Evolutionary conservation across 345 rosid genomes (phyloP), one percentile per base, ranked within the genome.

Genomic region (Hibiscus mutabilis): DNA sequence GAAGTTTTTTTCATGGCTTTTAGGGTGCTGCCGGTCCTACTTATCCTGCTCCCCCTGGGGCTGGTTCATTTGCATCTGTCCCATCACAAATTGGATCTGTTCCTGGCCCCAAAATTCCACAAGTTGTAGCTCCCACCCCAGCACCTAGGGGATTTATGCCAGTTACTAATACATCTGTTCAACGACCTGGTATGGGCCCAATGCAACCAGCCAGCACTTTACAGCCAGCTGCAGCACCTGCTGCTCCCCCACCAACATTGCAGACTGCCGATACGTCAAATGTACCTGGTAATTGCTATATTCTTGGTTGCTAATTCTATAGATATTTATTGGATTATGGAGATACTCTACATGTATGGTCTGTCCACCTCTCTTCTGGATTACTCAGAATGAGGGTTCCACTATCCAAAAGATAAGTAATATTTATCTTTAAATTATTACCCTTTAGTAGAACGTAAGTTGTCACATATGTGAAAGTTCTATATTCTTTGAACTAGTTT

Each of bases 201-300:
- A 60, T 62, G 68, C 97, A 90, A 74, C 93, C 96, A 52, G 69
- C 87, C 25, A 87, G 86, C 78, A 91, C 97, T 76, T 81, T 52
- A 31, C 93, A 88, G 77, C 83, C 89, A 81, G 79, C 86, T 74
- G 87, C 74, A 25, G 40, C 40, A 35, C 90, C 96, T 75, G 82
- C 89, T 74, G 87, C 89, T 78, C 93, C 91, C 25, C 98, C 91
- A 69, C 88, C 98, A 60, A 96, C 99, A 12, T 86, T 91, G 61
- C 98, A 92, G 83, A 90, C 96, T 5, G 99, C 82, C 47, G 89
- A 96, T 79, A 91, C 92, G 60, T 86, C 92, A 74, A 91, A 79
- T 53, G 96, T 91, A 37, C 96, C 97, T 71, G 97, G 99, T 95
- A 81, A 76, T 68, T 76, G 57, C 61, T 69, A 61, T 22, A 21